These are phyloP conservation scores for Cryptococcus sp. DNA, from an alignment of 1,284 basidiomycete genomes.

Conservation along the genomic window DNA sequence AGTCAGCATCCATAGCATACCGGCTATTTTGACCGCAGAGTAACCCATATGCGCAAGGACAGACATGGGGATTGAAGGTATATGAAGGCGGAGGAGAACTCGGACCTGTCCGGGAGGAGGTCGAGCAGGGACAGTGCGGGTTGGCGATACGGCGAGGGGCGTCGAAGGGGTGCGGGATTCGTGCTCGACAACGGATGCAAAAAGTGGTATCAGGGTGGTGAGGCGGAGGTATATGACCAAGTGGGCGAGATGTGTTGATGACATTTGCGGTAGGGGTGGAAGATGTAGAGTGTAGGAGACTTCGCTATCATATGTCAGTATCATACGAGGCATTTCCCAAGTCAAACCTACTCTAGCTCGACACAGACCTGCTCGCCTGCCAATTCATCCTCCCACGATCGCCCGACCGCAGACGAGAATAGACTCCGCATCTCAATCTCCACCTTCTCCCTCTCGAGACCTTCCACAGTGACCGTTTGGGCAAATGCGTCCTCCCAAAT, in stretches of 20 bases:
- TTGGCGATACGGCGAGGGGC: not conserved
- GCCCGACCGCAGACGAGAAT: slow-evolving; percentile 23
- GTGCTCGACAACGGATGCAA: slow-evolving; percentile 13
- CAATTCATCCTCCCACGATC: slow-evolving; percentile 14
- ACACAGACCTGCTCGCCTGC: slow-evolving; percentile 24
- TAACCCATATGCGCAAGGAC: slow-evolving; percentile 29
- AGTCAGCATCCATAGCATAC: slow-evolving; percentile 41
- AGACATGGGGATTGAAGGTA: slow-evolving; percentile 15
- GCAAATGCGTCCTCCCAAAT: slow-evolving; percentile 31
- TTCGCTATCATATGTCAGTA: slow-evolving; percentile 8
- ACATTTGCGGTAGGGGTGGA: slow-evolving; percentile 25
- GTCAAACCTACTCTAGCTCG: slow-evolving; percentile 35
- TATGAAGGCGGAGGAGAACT: slow-evolving; percentile 8
- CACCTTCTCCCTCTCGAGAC: slow-evolving; percentile 17
- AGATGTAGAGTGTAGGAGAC: slow-evolving; percentile 25
- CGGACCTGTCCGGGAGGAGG: not conserved
- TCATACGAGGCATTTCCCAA: not conserved
- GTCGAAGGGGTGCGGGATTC: slow-evolving; percentile 7
- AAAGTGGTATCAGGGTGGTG: slow-evolving; percentile 27
- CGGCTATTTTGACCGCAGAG: slow-evolving; percentile 24
- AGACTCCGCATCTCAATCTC: slow-evolving; percentile 16
- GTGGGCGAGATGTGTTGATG: slow-evolving; percentile 27
- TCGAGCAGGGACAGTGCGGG: not conserved
- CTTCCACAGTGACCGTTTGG: slow-evolving; percentile 13
- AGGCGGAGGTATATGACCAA: slow-evolving; percentile 36